Base-by-base conservation (phyloP, 495 filamentous ascomycete genomes). In the Trichocladium uniseriatum region DNA sequence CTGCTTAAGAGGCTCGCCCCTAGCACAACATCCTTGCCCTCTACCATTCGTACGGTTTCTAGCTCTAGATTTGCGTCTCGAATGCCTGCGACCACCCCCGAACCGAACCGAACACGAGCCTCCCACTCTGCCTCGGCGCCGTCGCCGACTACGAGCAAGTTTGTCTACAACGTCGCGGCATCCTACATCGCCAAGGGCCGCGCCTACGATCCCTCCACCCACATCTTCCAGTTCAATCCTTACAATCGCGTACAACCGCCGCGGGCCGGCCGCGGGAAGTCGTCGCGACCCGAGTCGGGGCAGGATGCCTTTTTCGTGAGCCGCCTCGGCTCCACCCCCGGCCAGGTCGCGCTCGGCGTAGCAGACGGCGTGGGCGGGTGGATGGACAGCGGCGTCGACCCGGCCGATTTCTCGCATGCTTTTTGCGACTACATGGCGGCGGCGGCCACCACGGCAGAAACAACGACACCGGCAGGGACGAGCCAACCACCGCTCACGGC, bases 231-330 rank as follows among this genome's bases (percentile, higher is more conserved):
- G 60, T 90, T 89, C 72, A 80, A 86, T 57, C 81, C 83, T 27
- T 75, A 76, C 49, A 71, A 75, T 56, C 71, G 62, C 51, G 80
- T 75, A 52, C 75, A 59, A 54, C 78, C 62, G 52, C 78, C 69
- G 49, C 76, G 59, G 50, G 70, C 48, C 11, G 52, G 50, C 18
- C 53, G 63, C 53, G 65, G 63, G 42, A 80, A 73, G 64, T 69
- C 69, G 45, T 70, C 69, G 44, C 74, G 86, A n/a, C 82, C 83
- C 10, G 81, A 82, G 40, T 88, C 84, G 42, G 92, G 92, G 10
- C 89, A 97, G 63, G 92, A 99, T 78, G 86, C 94, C 28, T 97
- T 96, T 66, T 97, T 99, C 68, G 81, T 92, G 32, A 86, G 83
- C 56, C 79, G 77, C 10, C 69, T 95, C 24, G 71, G 69, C 34